phyloP scores from a whole-genome alignment of 2,329 filamentous ascomycete species.

The Coniella vitis region DNA sequence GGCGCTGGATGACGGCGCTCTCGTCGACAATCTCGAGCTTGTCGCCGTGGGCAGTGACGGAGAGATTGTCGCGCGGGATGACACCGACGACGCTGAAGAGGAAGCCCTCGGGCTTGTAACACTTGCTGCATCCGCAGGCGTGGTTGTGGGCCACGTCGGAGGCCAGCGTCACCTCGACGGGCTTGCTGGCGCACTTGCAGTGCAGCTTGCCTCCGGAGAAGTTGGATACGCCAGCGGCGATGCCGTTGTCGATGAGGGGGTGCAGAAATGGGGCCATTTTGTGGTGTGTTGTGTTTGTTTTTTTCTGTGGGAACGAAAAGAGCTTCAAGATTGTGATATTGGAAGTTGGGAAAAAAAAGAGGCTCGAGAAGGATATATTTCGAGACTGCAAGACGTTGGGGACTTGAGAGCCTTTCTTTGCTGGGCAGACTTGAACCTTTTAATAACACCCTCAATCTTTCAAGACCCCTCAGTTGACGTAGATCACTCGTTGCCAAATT shows the following conservation, averaged over 20 bases:
- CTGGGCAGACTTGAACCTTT: no score
- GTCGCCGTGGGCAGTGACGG: slow-evolving; percentile 48
- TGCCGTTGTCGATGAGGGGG: slow-evolving; percentile 55
- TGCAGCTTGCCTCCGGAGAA: slow-evolving; percentile 54
- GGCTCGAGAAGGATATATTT: no score
- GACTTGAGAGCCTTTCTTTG: no score
- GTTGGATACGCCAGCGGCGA: slow-evolving; percentile 46
- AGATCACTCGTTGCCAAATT: background rate
- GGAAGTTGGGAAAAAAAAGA: no score
- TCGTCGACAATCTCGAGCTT: slow-evolving; percentile 53
- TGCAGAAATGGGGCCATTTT: slow-evolving; percentile 44
- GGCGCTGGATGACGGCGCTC: slow-evolving; percentile 50
- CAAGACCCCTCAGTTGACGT: no score
- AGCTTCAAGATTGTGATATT: background rate
- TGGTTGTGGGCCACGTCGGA: slow-evolving; percentile 62
- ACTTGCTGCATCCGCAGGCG: slow-evolving; percentile 65
- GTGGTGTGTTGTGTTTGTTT: background rate
- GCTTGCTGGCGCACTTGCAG: slow-evolving; percentile 51
- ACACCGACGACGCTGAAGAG: slow-evolving; percentile 61
- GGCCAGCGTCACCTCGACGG: slow-evolving; percentile 50
- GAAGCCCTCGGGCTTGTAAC: slow-evolving; percentile 60
- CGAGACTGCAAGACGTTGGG: no score
- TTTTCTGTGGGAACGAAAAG: background rate
- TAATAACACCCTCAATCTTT: no score
- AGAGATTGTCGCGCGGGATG: slow-evolving; percentile 46